Conservation (phyloP, 148 eudicot genomes). For the Simmondsia chinensis region DNA sequence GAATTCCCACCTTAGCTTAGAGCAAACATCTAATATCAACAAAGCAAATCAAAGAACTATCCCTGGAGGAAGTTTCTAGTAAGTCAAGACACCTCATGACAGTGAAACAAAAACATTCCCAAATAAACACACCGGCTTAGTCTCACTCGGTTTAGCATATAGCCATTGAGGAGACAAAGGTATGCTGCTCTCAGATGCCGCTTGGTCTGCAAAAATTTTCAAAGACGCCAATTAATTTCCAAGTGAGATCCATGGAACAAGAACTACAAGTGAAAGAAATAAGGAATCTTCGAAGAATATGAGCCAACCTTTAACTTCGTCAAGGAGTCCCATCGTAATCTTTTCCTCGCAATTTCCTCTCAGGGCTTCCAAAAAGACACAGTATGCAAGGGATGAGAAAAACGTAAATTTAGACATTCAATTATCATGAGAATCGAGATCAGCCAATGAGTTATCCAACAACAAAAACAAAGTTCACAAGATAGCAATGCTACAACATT, state of each 20-base stretch:
- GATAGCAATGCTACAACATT: too few species aligned
- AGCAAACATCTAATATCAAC: too few species aligned
- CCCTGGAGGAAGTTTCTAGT: neutral
- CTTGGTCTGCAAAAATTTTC: slow-evolving; percentile 47
- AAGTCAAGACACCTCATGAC: neutral
- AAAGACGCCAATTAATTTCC: slow-evolving; percentile 3
- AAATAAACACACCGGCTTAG: slow-evolving; percentile 62
- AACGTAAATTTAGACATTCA: neutral
- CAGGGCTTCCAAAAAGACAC: slow-evolving; percentile 13
- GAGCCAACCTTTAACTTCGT: slow-evolving; percentile 63
- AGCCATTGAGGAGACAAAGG: slow-evolving; percentile 99
- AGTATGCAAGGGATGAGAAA: neutral
- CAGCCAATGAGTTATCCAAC: too few species aligned
- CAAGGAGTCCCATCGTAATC: slow-evolving; percentile 37
- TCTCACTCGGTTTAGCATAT: slow-evolving; percentile 66
- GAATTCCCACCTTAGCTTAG: too few species aligned
- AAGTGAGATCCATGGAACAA: neutral
- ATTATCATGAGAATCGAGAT: neutral
- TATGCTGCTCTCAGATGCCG: slow-evolving; percentile 67
- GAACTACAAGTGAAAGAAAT: neutral
- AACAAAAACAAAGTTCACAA: too few species aligned
- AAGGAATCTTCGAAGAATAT: neutral
- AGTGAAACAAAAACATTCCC: neutral
- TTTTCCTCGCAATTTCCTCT: slow-evolving; percentile 58
- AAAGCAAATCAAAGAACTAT: too few species aligned